Evolutionary conservation across 352 stramenopile genomes (phyloP).

Genomic region (Phytophthora ohioensis): DNA sequence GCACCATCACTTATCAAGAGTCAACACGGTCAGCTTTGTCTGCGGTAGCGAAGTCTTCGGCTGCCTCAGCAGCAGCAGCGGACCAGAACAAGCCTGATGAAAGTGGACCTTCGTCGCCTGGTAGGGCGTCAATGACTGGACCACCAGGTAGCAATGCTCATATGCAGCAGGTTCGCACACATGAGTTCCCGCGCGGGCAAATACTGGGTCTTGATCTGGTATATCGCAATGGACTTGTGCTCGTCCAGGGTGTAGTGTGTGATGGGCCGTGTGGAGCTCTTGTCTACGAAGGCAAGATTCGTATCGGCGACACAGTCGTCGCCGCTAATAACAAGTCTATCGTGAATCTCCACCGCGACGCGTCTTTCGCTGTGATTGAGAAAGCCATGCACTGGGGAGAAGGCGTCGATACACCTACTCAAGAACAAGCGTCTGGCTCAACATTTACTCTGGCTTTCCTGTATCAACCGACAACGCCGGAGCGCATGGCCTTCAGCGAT

Average conservation of each 20-base stretch:
- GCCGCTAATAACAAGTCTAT: slow-evolving; percentile 84
- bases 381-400: slow-evolving; percentile 56
- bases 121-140: slow-evolving; percentile 12
- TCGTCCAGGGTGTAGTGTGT: slow-evolving; percentile 80
- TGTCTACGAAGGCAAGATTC: slow-evolving; percentile 71
- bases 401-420: slow-evolving; percentile 20
- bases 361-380: slow-evolving; percentile 82
- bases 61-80: slow-evolving; percentile 8
- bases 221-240: slow-evolving; percentile 76
- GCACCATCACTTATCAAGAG: slow-evolving; percentile 80
- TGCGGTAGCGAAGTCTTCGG: slow-evolving; percentile 62
- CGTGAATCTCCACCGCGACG: slow-evolving; percentile 82
- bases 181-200: slow-evolving; percentile 64
- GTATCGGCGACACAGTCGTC: slow-evolving; percentile 82
- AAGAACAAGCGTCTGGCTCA: slow-evolving; percentile 22
- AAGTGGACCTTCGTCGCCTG: slow-evolving; percentile 8
- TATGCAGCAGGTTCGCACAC: slow-evolving; percentile 67
- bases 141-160: slow-evolving; percentile 32
- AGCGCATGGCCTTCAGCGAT: slow-evolving; percentile 40
- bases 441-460: slow-evolving; percentile 80
- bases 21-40: slow-evolving; percentile 81
- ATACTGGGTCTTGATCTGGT: slow-evolving; percentile 85
- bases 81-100: slow-evolving; percentile 27
- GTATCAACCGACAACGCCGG: slow-evolving; percentile 53
- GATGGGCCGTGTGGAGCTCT: slow-evolving; percentile 69